Percentiles rank a stretch among this genome's conserved stretches.
Conservation (phyloP, 257 asterid species). For the Nemophila menziesii region DNA sequence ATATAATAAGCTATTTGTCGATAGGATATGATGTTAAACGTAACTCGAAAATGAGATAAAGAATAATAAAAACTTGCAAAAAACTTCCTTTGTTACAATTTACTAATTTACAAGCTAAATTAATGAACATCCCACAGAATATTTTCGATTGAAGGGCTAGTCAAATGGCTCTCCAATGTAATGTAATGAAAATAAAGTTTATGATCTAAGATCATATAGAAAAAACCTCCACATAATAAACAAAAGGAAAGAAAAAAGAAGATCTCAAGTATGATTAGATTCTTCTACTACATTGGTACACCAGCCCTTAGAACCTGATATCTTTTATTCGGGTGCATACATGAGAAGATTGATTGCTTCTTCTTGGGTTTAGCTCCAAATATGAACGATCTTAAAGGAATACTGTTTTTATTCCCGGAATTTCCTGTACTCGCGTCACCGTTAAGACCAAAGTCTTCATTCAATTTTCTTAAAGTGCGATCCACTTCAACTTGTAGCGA, state of each 20-base stretch:
- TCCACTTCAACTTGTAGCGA: conserved; percentile 50
- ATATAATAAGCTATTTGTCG: too few relatives aligned
- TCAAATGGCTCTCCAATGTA: too few relatives aligned
- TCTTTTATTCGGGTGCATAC: conserved; percentile 41
- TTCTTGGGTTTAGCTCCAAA: conserved; percentile 66
- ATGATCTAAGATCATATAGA: neutral
- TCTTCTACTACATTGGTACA: conserved; percentile 17
- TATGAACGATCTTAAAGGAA: conserved; percentile 59
- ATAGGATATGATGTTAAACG: too few relatives aligned
- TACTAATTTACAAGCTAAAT: neutral
- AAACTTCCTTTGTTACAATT: neutral
- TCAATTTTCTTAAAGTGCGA: conserved; percentile 45
- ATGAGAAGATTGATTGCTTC: conserved; percentile 61
- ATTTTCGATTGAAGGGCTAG: neutral
- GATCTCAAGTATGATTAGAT: conserved; percentile 6
- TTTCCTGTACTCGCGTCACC: conserved; percentile 36
- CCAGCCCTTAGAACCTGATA: conserved; percentile 51
- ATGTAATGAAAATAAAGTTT: neutral
- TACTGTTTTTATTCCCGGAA: conserved; percentile 26
- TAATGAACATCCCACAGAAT: neutral
- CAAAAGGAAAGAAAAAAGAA: conserved; percentile 4
- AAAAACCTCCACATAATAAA: conserved; percentile 4
- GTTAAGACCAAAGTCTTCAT: conserved; percentile 49
- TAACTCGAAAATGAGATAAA: neutral
- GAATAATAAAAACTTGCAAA: neutral